Base-by-base conservation (phyloP, 2,329 filamentous ascomycete genomes). In the Graphiopsis chlorocephala region DNA sequence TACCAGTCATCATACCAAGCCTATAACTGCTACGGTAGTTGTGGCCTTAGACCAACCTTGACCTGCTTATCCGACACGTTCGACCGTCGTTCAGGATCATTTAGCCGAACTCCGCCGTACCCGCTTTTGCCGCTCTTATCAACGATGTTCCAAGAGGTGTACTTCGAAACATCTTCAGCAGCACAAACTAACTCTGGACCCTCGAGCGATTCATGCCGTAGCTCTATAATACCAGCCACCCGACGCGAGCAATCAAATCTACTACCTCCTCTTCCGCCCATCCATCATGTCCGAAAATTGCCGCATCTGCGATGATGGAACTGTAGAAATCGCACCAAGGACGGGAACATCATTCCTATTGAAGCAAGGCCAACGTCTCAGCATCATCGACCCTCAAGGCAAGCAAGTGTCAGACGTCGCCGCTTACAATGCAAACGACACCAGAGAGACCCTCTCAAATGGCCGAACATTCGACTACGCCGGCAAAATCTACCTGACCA, bases 381-480 rank as follows among this genome's bases (percentile, higher is more conserved):
- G 67, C 12, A 65, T 71, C 48, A 71, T 70, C 59, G 69, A 71
- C 25, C 68, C 68, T 5, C 58, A 66, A 56, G 69, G 69, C 20
- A 65, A 67, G 11, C 69, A 71, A 59, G 69, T 71, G 25, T 68
- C 66, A 17, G 69, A 71, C 10, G 63, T 71, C 12, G 64, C 68
- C 3, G 69, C 68, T 35, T 70, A 65, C 55, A 70, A 68, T 38
- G 60, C 64, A n/a, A 53, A 66, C 20, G 69, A 71, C 45, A 38
- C 63, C 1, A 31, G 65, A 8, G 69, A 71, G 63, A 65, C 68
- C 15, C 67, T 71, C 38, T 68, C 66, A 5, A 70, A 69, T 35
- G 69, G 69, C 47, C 67, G 69, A 17, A 70, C 69, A 7, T 64
- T 71, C 47, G 69, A 71, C 64, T 71, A 71, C 31, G 68, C 69